Base-by-base conservation (phyloP, 768 basidiomycete species). In the Russula foetens region DNA sequence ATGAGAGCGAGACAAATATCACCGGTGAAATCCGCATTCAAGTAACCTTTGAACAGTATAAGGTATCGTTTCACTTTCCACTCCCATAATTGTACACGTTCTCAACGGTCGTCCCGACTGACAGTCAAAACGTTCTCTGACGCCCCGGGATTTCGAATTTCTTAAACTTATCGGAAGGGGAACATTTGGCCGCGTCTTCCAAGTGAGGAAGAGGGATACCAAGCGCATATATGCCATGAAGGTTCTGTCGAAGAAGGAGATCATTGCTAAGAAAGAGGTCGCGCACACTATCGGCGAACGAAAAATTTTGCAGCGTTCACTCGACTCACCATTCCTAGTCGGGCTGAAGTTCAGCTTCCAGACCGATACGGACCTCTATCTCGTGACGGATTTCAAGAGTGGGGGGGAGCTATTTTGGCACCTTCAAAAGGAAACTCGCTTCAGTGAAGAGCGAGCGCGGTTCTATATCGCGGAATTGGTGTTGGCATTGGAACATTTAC, bases 161-260 rank as follows among this genome's bases (percentile, higher is more conserved):
- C 85, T 99, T 69, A 97, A 97, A 73, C 88, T 99, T 59, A 98
- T 99, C 74, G 97, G 97, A 59, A 86, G 94, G 51, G 97, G 97
- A 2, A 98, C 97, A 0, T 99, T 99, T 71, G 97, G 95, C 50
- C 90, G 93, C 56, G 97, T 99, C 21, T 98, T 98, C 80, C 97
- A 99, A 74, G 97, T 99, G 51, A 91, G 97, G 63, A 99, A 99
- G 76, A 86, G 80, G 72, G 95, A 99, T 76, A 99, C 97, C 44
- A 90, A 92, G 73, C 90, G 97, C 48, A 98, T 99, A 75, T 99
- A 98, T 77, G 97, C 97, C 53, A 98, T 99, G 96, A 99, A 99
- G 71, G 92, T 98, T 58, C 81, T 99, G 41, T 95, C 92, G 33
- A 99, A 99, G 77, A 95, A 92, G 79, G 97, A 99, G 75, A 98